phyloP scores from a whole-genome alignment of 129 eudicot species.

The Logfia minima region DNA sequence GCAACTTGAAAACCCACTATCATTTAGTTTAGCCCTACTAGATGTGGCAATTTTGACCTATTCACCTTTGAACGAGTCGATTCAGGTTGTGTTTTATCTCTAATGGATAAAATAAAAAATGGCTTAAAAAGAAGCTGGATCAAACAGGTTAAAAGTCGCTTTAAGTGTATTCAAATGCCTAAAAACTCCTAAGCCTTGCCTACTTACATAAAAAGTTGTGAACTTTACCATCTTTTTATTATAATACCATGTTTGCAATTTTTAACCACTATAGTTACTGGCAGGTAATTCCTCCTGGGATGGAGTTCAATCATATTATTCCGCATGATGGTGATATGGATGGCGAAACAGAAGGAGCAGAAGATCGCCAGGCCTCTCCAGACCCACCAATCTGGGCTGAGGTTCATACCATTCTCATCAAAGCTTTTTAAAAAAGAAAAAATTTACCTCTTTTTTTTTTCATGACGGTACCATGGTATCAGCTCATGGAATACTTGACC shows the following conservation, averaged over 20 bases:
- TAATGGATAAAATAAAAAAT: background rate
- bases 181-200: background rate
- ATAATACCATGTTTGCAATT: slow-evolving; percentile 7
- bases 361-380: slow-evolving; percentile 79
- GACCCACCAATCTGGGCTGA: slow-evolving; percentile 98
- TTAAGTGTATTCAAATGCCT: background rate
- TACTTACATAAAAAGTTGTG: background rate
- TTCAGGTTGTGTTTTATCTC: background rate
- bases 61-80: background rate
- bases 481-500: slow-evolving; percentile 9
- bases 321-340: slow-evolving; percentile 98
- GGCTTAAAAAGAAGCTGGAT: background rate
- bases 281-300: slow-evolving; percentile 97
- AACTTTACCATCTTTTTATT: slow-evolving; percentile 1
- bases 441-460: background rate
- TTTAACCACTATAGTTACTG: slow-evolving; percentile 15
- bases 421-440: background rate
- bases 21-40: background rate
- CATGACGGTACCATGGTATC: background rate
- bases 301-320: slow-evolving; percentile 94
- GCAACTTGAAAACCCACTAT: background rate
- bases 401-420: slow-evolving; percentile 43
- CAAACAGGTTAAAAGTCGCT: background rate
- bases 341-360: slow-evolving; percentile 75
- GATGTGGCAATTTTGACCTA: background rate